Percentiles rank a stretch among this genome's conserved stretches.
Evolutionary conservation across 257 asterid genomes (phyloP).

Genomic region (Solanum virginianum): DNA sequence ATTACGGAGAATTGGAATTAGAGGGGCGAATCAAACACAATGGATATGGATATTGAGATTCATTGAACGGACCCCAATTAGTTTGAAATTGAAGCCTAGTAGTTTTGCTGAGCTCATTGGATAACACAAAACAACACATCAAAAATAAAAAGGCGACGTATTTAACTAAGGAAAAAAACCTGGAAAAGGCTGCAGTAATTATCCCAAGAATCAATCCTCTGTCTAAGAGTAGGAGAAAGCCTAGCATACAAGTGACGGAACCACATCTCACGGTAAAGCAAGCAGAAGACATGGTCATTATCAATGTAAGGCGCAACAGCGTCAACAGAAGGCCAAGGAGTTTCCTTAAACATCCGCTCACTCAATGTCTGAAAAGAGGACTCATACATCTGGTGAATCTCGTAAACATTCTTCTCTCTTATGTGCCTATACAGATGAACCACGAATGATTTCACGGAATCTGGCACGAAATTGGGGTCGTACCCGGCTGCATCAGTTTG

Average conservation of each 20-base stretch:
- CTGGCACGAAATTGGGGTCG: conserved; percentile 86
- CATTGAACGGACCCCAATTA: not conserved
- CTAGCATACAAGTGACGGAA: conserved; percentile 84
- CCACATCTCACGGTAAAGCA: conserved; percentile 98
- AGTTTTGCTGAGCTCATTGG: not conserved
- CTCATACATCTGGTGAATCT: conserved; percentile 96
- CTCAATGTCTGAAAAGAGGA: conserved; percentile 78
- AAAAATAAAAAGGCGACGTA: not conserved
- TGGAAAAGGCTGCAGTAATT: conserved; percentile 83
- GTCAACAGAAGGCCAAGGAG: conserved; percentile 93
- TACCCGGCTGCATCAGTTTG: conserved; percentile 28
- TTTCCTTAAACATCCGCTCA: conserved; percentile 80
- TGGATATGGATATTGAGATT: not conserved
- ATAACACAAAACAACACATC: not conserved
- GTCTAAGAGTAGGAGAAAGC: conserved; percentile 68
- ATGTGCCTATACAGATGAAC: conserved; percentile 88
- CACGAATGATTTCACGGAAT: conserved; percentile 80
- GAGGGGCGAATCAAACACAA: not conserved
- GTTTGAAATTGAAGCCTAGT: not conserved
- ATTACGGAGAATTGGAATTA: not conserved
- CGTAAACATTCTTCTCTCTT: conserved; percentile 92
- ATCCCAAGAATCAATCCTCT: conserved; percentile 90
- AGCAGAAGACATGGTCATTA: conserved; percentile 86
- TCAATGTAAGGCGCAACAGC: conserved; percentile 77
- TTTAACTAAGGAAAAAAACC: conserved; percentile 16